Conservation (phyloP, 306 rosid genomes). For the Dryas octopetala region DNA sequence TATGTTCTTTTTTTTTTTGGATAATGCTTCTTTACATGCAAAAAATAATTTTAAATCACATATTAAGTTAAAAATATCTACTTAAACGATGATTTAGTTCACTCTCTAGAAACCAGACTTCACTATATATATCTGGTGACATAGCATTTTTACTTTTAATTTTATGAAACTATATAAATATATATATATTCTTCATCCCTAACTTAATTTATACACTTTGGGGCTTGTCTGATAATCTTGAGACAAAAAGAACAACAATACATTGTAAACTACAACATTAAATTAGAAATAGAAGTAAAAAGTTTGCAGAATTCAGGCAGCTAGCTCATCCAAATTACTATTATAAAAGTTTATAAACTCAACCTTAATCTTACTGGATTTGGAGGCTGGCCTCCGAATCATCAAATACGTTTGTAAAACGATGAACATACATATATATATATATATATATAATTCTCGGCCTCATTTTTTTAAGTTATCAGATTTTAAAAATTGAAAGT, state of each 20-base stretch:
- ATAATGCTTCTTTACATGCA: no score
- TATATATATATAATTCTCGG: no score
- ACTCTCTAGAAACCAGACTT: no score
- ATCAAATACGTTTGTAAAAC: constrained; percentile 24
- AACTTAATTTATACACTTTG: not conserved
- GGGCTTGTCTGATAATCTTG: not conserved
- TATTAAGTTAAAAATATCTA: no score
- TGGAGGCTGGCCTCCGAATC: not conserved
- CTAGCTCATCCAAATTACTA: not conserved
- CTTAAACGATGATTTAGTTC: no score
- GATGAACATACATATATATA: not conserved
- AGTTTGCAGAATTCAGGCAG: not conserved
- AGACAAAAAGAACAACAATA: not conserved
- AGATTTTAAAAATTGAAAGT: no score
- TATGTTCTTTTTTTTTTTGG: no score
- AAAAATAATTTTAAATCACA: no score
- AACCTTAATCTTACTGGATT: not conserved
- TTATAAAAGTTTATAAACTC: not conserved
- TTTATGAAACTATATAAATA: not conserved
- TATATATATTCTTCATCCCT: no score
- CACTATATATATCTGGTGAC: no score
- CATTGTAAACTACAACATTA: not conserved
- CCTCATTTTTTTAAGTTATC: no score
- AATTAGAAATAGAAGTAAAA: constrained; percentile 5
- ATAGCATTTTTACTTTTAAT: no score